These are phyloP conservation scores for Linnemannia hyalina DNA, from an alignment of 192 early-diverging fungal genomes.

Conservation along the genomic window DNA sequence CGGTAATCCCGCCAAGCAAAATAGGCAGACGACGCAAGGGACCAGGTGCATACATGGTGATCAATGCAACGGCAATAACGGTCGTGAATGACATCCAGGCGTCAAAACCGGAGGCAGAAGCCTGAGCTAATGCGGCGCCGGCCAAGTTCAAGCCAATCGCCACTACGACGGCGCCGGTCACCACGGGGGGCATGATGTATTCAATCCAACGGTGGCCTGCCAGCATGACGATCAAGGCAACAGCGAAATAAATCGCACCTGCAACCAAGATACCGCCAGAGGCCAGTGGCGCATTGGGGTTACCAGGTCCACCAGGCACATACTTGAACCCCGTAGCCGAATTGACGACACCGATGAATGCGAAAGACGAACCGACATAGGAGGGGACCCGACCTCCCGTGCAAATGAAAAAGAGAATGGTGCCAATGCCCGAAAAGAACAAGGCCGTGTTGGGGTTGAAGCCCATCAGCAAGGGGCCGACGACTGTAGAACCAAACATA, in stretches of 20 bases:
- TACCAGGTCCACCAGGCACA: slow-evolving; percentile 42
- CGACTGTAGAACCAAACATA: slow-evolving; percentile 72
- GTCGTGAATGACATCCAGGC: slow-evolving; percentile 68
- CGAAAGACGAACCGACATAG: slow-evolving; percentile 69
- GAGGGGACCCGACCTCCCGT: slow-evolving; percentile 71
- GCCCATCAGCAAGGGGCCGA: slow-evolving; percentile 30
- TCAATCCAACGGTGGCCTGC: slow-evolving; percentile 62
- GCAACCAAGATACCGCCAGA: slow-evolving; percentile 67
- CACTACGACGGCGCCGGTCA: slow-evolving; percentile 69
- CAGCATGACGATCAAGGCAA: slow-evolving; percentile 60
- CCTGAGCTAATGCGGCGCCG: slow-evolving; percentile 57
- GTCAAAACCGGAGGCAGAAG: slow-evolving; percentile 53
- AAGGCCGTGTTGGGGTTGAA: slow-evolving; percentile 55
- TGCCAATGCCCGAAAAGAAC: slow-evolving; percentile 68
- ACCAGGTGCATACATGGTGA: slow-evolving; percentile 64
- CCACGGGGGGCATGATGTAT: slow-evolving; percentile 66
- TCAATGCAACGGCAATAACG: slow-evolving; percentile 57
- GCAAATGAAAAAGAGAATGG: slow-evolving; percentile 63
- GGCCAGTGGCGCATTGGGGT: slow-evolving; percentile 61
- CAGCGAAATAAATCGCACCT: slow-evolving; percentile 60
- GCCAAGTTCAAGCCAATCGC: slow-evolving; percentile 68
- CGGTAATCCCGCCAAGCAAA: slow-evolving; percentile 60
- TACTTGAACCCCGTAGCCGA: slow-evolving; percentile 63
- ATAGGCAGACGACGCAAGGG: slow-evolving; percentile 62
- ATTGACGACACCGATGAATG: slow-evolving; percentile 66